Base-by-base conservation (phyloP, 176 grass and related monocot species). In the Guadua angustifolia region DNA sequence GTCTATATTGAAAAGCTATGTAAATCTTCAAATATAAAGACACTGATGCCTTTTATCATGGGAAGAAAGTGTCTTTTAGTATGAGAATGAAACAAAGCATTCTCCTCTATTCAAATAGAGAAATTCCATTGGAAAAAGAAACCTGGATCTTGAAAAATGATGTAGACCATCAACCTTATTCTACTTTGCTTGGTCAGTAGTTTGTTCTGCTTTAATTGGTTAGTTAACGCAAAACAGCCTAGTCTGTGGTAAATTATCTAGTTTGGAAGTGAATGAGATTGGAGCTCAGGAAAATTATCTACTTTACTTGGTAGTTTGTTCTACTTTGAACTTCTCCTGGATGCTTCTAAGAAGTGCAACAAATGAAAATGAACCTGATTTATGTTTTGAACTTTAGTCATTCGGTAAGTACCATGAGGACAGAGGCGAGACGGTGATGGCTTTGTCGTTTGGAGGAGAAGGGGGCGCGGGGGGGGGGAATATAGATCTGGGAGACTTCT, bases 191-290 rank as follows among this genome's bases (percentile, higher is more conserved):
- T 4, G 9, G 4, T 44, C 38, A 45, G 9, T 82, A 40, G 2
- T 74, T 66, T 68, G 57, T 82, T 18, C 69, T 64, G 19, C 7
- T 51, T 49, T 80, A 52, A 33, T 52, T 83, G 42, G 19, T 12
- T 25, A 43, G 46, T 77, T 55, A 84, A 58, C 56, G 29, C 6
- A 4, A 38, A 33, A 53, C 42, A 2, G 36, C 25, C 50, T 14
- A 7, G 19, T 81, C 8, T 46, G 36, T 75, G 12, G 53, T 66
- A 14, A 57, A 24, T 81, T 61, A 18, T 32, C 10, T 57, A 24
- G 36, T 61, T 56, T 86, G 24, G 14, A 57, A 57, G 25, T 66
- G 38, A 58, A 66, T 39, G 42, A 24, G 70, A 10, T 50, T 74
- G 58, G 24, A 80, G 11, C 72, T 66, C 56, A 56, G 50, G 29